Base-by-base conservation (phyloP, 345 rosid genomes). In the Hypericum androsaemum region DNA sequence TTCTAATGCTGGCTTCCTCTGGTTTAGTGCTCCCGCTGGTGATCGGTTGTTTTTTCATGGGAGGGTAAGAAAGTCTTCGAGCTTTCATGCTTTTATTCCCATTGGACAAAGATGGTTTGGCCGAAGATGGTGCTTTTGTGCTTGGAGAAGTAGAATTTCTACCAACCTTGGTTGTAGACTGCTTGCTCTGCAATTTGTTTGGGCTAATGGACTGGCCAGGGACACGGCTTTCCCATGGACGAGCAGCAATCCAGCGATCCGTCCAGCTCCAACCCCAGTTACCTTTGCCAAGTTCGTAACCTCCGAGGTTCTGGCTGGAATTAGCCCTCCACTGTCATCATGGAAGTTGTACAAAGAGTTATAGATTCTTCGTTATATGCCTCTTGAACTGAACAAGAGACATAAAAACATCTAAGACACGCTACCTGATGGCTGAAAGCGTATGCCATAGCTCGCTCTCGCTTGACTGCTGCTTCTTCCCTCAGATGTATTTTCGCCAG, bases 261-360 rank as follows among this genome's bases (percentile, higher is more conserved):
- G 62, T 82, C 95, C 98, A 92, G 71, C 98, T 88, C 98, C 98
- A 92, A 52, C 89, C 94, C 95, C 96, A 92, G 39, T 80, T 82
- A 0, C 80, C 77, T 73, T 83, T 92, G 12, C 89, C 78, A 7
- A 85, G 64, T 51, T 77, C 95, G 59, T 73, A 75, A 50, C 70
- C 55, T 22, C 84, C 80, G 15, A 60, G 76, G 57, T 67, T 53
- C 53, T 52, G 69, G 52, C 69, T 72, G 0, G 83, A 79, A 73
- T 75, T 77, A 5, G 89, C 94, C 65, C 84, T 83, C 96, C 96
- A 88, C 96, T 88, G 77, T 53, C 7, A 61, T 50, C 44, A 70
- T 47, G 15, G 32, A 54, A 14, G 45, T 50, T 39, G 41, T 41
- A 6, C 17, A 22, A 22, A 22, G 32, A 22, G 41, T 52, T 28